Base-by-base conservation (phyloP, 257 asterid species). In the Cinchona pubescens region DNA sequence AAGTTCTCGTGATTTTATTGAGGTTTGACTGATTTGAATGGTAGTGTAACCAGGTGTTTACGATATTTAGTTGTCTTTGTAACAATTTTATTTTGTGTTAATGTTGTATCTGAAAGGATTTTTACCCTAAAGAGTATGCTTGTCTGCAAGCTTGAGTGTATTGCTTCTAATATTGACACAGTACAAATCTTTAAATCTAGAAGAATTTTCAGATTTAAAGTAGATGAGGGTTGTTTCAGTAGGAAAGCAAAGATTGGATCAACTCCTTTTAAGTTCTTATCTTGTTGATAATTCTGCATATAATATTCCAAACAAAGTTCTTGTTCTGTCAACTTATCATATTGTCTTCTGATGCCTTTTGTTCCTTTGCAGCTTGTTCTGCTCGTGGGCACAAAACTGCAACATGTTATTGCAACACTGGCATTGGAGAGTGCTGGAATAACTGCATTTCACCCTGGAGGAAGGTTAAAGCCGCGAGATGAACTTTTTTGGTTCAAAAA, bases 401-500 rank as follows among this genome's bases (percentile, higher is more conserved):
- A 95, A 76, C 98, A 95, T 82, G 87, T 95, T 25, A 95, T 95
- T 68, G 98, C 96, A 80, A 92, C 98, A 45, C 80, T 95, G 87
- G 99, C 98, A 16, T 61, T 92, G 85, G 99, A 95, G 90, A 95
- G 96, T 82, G 97, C 97, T 2, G 95, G 94, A 83, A 62, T 92
- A 56, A 84, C 86, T 49, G 90, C 86, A 73, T 84, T 85, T 35
- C 86, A 85, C 63, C 51, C 84, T 1, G 89, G 90, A 61, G 82
- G 84, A n/a, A 91, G 80, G 85, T 82, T 95, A 67, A 92, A 89
- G 78, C 98, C 88, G 38, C 87, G 99, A 46, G 96, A 95, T 34
- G 99, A 92, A 78, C 90, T 95, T 60, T 95, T 95, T 81, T 95
- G 99, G 99, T 95, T 95, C 84, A 91, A 91, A 67, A 95, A 91